Base-by-base conservation (phyloP, 2,329 filamentous ascomycete genomes). In the Fusarium pilosicola region DNA sequence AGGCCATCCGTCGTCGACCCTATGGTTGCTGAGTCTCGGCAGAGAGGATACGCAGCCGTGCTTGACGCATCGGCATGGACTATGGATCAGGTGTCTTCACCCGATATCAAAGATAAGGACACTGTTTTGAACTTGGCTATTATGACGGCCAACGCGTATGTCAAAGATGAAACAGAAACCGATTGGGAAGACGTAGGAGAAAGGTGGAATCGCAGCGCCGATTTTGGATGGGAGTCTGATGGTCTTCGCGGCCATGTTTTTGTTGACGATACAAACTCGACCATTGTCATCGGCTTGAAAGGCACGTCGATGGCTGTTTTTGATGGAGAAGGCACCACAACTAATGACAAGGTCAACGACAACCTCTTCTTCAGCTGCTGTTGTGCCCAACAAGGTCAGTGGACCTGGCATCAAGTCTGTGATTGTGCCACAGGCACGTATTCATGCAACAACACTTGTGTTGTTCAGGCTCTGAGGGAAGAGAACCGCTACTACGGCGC, bases 361-460 rank as follows among this genome's bases (percentile, higher is more conserved):
- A 99, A 99, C 80, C 87, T 99, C 15, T 97, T 97, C 83, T 98
- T 98, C 84, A 97, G 95, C 80, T 99, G 96, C 84, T 99, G 96
- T 83, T 99, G 96, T 83, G 96, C 91, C 8, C 95, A 98, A 83
- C 95, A 97, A 77, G 95, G 95, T 1, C 94, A 95, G 73, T 95
- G 92, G 84, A 90, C 95, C 22, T 98, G 95, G 92, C 92, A 93
- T 69, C 93, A 97, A 80, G 95, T 97, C 63, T 99, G 96, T 83
- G 93, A 97, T 81, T 99, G 96, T 81, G 94, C 95, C 71, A 94
- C 93, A 4, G 90, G 91, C 17, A 94, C 95, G 2, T 98, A 95
- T 80, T 92, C 92, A 20, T 98, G 95, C 86, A 98, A 98, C 85
- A 92, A 94, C 76, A 97, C 95, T 1, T 99, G 96, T 80, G 90